phyloP scores from a whole-genome alignment of 495 filamentous ascomycete species.

The Pyrenula massariospora region DNA sequence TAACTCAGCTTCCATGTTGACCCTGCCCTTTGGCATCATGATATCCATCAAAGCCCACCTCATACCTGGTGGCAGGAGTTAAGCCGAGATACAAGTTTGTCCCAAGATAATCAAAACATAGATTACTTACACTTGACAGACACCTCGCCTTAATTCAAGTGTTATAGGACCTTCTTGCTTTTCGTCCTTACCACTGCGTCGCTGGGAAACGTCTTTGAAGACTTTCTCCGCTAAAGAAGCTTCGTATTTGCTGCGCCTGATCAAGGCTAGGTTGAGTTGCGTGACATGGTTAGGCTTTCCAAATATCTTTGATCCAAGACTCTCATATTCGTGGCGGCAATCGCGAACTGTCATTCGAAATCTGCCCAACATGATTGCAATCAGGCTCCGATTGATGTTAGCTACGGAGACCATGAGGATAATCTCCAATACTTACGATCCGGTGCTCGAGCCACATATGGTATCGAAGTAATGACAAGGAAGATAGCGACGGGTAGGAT shows the following conservation, averaged over 20 bases:
- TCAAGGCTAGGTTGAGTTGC: not conserved
- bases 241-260: constrained; percentile 3
- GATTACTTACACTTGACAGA: constrained; percentile 7
- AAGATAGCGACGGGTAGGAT: constrained; percentile 5
- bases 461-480: constrained; percentile 12
- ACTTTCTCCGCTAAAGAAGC: constrained; percentile 1
- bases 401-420: no score
- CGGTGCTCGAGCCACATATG: constrained; percentile 9
- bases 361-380: constrained; percentile 11
- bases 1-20: not conserved
- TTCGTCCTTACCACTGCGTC: constrained; percentile 1
- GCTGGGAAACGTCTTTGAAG: constrained; percentile 6
- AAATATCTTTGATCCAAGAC: constrained; percentile 7
- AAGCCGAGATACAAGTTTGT: no score
- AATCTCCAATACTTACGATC: constrained; percentile 6
- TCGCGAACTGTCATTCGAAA: constrained; percentile 12
- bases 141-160: constrained; percentile 1
- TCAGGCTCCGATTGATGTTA: constrained; percentile 5
- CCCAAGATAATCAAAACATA: no score
- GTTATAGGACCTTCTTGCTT: not conserved
- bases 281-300: constrained; percentile 5
- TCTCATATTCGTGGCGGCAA: constrained; percentile 6
- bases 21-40: no score
- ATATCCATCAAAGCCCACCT: no score
- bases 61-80: no score